Percentiles rank a stretch among this genome's conserved stretches.
These are phyloP conservation scores for Lipomyces yarrowii DNA, from an alignment of 1,139 yeast species.

Conservation along the genomic window DNA sequence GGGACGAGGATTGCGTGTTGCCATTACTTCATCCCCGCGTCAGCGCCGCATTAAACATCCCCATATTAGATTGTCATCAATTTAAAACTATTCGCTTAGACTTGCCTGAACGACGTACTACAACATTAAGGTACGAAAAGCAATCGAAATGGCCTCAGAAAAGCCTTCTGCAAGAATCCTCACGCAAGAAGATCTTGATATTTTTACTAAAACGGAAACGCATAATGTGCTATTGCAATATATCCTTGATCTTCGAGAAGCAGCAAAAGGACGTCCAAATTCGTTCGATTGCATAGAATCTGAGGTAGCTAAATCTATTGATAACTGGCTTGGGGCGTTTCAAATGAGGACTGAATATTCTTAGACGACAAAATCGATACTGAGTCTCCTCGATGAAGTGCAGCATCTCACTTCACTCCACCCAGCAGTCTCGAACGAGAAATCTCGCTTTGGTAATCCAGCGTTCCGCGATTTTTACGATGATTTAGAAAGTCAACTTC, in stretches of 20 bases:
- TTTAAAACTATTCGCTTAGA: no score
- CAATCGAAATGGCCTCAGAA: constrained; percentile 19
- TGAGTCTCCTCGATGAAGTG: constrained; percentile 51
- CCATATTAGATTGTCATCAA: not conserved
- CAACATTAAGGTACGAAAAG: not conserved
- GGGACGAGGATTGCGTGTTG: no score
- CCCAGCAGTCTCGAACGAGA: constrained; percentile 72
- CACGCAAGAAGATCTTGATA: constrained; percentile 60
- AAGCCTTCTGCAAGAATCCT: constrained; percentile 50
- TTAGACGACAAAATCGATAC: not conserved
- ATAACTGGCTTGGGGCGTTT: not conserved
- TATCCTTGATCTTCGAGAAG: constrained; percentile 59
- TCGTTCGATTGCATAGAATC: constrained; percentile 23
- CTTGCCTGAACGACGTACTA: not conserved
- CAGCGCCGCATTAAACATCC: not conserved
- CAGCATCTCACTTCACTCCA: constrained; percentile 51
- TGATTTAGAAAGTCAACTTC: constrained; percentile 40
- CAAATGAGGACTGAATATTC: not conserved
- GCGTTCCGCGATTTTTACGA: constrained; percentile 88
- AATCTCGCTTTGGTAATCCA: constrained; percentile 86
- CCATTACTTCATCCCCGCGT: no score
- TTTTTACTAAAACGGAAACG: constrained; percentile 61
- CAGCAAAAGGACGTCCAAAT: constrained; percentile 63
- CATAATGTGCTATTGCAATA: constrained; percentile 57
- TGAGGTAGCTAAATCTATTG: constrained; percentile 3